Evolutionary conservation across 371 early-diverging fungal genomes (phyloP), one percentile per base, ranked within the genome.

Genomic region (Rhizopus delemar): DNA sequence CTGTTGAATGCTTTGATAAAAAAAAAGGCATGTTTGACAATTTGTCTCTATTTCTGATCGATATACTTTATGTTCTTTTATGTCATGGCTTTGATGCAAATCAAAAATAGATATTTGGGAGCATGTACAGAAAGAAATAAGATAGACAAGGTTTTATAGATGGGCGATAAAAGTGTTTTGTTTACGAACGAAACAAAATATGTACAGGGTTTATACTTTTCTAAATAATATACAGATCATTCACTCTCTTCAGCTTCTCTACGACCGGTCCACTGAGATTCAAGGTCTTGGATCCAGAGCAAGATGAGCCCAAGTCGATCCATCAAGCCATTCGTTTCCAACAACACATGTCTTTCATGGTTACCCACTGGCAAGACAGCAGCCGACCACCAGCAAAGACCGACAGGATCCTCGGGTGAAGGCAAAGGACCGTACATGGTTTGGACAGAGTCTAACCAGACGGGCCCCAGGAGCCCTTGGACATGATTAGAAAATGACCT

Each of bases 331-430:
- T 43, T 39, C 38, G 70, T 62, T 36, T 62, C 55, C 6, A 86
- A 56, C 8, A 86, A 51, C n/a, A 60, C 68, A 46, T 74, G 78
- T 38, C 78, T 68, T 32, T 84, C 84, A 32, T 61, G 41, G 35
- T 69, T 67, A 15, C 66, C 69, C 2, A 86, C 68, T n/a, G 87
- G 86, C 33, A 86, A 41, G 11, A 83, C 75, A 32, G 71, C 68
- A 8, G 80, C 84, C 0, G 80, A 65, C 85, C 87, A 86, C 70
- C 81, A 86, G 13, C 77, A 74, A 46, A 85, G 71, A 41, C 69
- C 71, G 3, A 70, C 77, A 32, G 82, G 70, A 35, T 83, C 70
- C 9, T 68, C 58, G 29, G 78, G 68, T 38, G 69, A 39, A 15
- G 51, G 54, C 34, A 71, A 39, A 15, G 51, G 54, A 9, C 71